These are phyloP conservation scores for Tulasnella sp. DNA, from an alignment of 768 basidiomycete genomes.

Conservation along the genomic window DNA sequence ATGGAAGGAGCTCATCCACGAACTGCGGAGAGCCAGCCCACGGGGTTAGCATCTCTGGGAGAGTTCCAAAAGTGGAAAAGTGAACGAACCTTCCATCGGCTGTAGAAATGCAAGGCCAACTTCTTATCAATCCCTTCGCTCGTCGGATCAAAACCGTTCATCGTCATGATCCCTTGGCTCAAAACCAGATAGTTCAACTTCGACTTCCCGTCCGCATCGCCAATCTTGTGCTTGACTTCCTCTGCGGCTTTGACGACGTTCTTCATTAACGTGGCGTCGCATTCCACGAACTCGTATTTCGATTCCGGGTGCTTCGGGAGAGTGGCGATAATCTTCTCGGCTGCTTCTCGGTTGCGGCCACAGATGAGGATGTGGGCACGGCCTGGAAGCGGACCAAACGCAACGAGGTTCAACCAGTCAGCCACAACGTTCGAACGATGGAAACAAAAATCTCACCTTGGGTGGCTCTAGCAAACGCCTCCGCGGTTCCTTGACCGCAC, in stretches of 20 bases:
- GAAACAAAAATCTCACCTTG: slow-evolving; percentile 21
- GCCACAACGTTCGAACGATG: too few species aligned
- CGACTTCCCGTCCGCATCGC: not conserved
- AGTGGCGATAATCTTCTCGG: slow-evolving; percentile 37
- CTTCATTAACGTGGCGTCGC: slow-evolving; percentile 41
- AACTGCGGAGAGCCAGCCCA: slow-evolving; percentile 13
- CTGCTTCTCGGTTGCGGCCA: slow-evolving; percentile 38
- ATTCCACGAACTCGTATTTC: slow-evolving; percentile 43
- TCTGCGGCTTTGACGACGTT: slow-evolving; percentile 31
- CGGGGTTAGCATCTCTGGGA: not conserved
- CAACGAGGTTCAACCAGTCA: not conserved
- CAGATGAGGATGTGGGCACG: slow-evolving; percentile 38
- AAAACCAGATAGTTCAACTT: slow-evolving; percentile 36
- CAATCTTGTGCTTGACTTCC: slow-evolving; percentile 17
- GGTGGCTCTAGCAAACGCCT: slow-evolving; percentile 34
- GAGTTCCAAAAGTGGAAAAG: not conserved
- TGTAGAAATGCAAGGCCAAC: slow-evolving; percentile 37
- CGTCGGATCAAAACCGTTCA: slow-evolving; percentile 32
- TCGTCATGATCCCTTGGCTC: slow-evolving; percentile 33
- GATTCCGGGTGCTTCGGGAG: slow-evolving; percentile 34
- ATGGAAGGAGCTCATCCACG: slow-evolving; percentile 33
- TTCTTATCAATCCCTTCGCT: slow-evolving; percentile 36
- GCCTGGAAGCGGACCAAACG: not conserved
- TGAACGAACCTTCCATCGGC: slow-evolving; percentile 32
- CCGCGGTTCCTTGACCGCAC: slow-evolving; percentile 33